These are phyloP conservation scores for Exserohilum turcica DNA, from an alignment of 2,329 filamentous ascomycete species.

Conservation along the genomic window DNA sequence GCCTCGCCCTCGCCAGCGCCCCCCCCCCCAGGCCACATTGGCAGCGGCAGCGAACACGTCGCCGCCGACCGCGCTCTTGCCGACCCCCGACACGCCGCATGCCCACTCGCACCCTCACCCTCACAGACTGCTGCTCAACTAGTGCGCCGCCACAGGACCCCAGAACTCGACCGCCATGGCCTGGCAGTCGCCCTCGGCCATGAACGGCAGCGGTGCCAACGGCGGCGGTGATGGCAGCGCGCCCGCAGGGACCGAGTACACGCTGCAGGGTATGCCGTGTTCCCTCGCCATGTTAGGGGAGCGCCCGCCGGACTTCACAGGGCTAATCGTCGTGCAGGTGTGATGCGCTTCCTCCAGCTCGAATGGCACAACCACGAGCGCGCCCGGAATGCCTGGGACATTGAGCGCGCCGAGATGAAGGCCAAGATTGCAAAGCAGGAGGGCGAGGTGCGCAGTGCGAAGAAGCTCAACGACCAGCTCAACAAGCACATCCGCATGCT, in stretches of 20 bases:
- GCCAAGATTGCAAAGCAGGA: conserved; percentile 93
- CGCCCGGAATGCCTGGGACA: conserved; percentile 98
- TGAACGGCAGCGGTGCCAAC: conserved; percentile 61
- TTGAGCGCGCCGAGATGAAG: conserved; percentile 99
- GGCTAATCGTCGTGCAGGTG: conserved; percentile 62
- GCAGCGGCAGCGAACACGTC: conserved; percentile 19
- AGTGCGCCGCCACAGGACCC: conserved; percentile 28
- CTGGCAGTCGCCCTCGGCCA: conserved; percentile 71
- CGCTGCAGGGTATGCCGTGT: conserved; percentile 64
- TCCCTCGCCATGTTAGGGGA: conserved; percentile 3
- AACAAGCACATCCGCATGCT: conserved; percentile 90
- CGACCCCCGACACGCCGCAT: conserved; percentile 38
- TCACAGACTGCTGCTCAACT: conserved; percentile 25
- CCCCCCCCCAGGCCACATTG: conserved; percentile 29
- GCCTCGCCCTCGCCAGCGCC: conserved; percentile 10
- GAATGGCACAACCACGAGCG: conserved; percentile 99
- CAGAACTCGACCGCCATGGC: conserved; percentile 59
- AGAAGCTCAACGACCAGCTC: conserved; percentile 84
- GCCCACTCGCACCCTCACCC: conserved; percentile 29
- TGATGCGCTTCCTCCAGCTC: conserved; percentile 98
- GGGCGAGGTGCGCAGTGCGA: conserved; percentile 83
- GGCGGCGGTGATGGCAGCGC: conserved; percentile 55
- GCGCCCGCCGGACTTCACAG: conserved; percentile 5
- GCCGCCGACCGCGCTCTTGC: conserved; percentile 25
- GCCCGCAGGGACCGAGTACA: conserved; percentile 71